These are phyloP conservation scores for Cicer yamashitae DNA, from an alignment of 306 rosid species.

Conservation along the genomic window DNA sequence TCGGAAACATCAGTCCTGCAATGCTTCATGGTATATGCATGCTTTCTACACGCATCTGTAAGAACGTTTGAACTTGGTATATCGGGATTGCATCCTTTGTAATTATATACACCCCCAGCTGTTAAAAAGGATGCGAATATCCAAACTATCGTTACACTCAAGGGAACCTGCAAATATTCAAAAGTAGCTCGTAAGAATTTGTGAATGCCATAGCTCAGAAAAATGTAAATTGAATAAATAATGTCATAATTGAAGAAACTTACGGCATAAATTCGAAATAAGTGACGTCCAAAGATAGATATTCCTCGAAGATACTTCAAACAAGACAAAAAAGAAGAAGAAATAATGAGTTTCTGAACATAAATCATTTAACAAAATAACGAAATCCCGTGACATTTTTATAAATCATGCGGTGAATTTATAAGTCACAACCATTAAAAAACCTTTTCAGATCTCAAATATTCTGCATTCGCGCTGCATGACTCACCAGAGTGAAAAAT, in stretches of 20 bases:
- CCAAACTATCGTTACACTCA: constrained; percentile 78
- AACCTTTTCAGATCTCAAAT: constrained; percentile 13
- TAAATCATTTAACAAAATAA: constrained; percentile 39
- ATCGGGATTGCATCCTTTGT: constrained; percentile 78
- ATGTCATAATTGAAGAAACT: constrained; percentile 43
- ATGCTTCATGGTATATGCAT: constrained; percentile 82
- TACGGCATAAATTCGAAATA: constrained; percentile 90
- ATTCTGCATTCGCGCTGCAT: constrained; percentile 23
- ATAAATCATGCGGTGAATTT: constrained; percentile 8
- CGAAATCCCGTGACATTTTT: background rate
- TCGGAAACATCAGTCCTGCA: constrained; percentile 87
- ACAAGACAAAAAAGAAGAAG: constrained; percentile 31
- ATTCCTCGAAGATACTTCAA: constrained; percentile 86
- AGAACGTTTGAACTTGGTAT: constrained; percentile 89
- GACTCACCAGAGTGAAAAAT: constrained; percentile 75
- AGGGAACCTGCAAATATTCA: constrained; percentile 76
- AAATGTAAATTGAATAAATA: constrained; percentile 13
- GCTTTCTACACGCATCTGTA: constrained; percentile 78
- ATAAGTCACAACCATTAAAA: background rate
- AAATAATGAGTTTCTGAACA: constrained; percentile 43
- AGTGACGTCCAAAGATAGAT: constrained; percentile 74
- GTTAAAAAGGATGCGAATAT: constrained; percentile 87
- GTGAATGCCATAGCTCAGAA: too few relatives aligned
- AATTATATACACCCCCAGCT: constrained; percentile 89
- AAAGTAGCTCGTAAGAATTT: constrained; percentile 40